Percentiles rank a stretch among this genome's conserved stretches.
These are phyloP conservation scores for Malus sieversii DNA, from an alignment of 306 rosid species.

Conservation along the genomic window DNA sequence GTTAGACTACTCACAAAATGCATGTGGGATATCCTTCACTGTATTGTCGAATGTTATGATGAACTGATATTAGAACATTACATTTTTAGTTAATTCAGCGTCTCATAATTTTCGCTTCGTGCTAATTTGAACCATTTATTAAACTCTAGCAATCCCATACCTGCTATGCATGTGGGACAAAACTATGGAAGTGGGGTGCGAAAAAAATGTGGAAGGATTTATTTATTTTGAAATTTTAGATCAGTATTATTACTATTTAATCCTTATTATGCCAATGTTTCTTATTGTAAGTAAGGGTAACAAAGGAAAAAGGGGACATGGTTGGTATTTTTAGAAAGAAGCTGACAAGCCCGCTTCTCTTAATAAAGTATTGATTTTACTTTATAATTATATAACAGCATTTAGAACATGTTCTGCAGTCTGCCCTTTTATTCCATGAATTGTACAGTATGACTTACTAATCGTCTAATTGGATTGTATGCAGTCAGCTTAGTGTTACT, in stretches of 20 bases:
- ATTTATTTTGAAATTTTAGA: no score
- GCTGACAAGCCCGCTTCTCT: no score
- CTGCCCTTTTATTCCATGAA: not conserved
- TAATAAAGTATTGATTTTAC: not conserved
- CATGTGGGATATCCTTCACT: not conserved
- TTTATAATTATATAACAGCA: not conserved
- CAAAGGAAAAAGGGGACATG: no score
- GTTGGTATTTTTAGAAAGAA: no score
- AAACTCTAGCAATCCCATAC: not conserved
- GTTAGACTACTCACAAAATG: not conserved
- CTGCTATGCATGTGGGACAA: no score
- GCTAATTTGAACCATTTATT: not conserved
- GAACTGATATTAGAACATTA: not conserved
- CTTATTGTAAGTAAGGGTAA: no score
- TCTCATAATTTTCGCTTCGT: not conserved
- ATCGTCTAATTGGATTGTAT: not conserved
- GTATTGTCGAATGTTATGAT: not conserved
- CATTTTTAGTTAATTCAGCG: not conserved
- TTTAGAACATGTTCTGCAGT: no score
- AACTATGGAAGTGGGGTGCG: no score
- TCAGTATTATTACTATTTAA: no score
- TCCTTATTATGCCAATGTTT: not conserved
- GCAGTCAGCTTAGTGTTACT: not conserved
- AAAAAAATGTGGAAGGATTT: no score
- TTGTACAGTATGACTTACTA: not conserved